A percentile compares a stretch with the other conserved stretches of the same genome.
These are phyloP conservation scores for Coemansia biformis DNA, from an alignment of 192 early-diverging fungal species.

Conservation along the genomic window DNA sequence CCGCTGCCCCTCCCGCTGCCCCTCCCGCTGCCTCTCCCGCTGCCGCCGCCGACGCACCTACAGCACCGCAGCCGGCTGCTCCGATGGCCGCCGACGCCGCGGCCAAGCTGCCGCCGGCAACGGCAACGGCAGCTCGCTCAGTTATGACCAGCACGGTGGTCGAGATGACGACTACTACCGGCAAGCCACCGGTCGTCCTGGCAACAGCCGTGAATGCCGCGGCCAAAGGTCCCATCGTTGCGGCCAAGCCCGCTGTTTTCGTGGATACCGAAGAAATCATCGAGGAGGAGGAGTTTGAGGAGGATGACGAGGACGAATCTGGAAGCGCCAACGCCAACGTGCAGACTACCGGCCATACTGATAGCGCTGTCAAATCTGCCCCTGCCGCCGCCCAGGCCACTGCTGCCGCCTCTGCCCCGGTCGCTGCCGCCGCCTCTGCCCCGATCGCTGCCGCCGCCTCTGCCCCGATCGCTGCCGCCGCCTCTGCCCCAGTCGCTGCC, in stretches of 20 bases:
- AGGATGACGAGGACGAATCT: background rate
- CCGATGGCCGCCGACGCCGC: too few species aligned
- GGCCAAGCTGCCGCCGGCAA: background rate
- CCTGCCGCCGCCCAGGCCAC: too few species aligned
- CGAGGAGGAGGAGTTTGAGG: conserved; percentile 28
- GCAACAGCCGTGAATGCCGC: background rate
- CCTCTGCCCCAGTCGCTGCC: too few species aligned
- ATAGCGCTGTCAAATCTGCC: too few species aligned
- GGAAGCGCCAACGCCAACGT: background rate
- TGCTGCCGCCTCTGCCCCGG: too few species aligned
- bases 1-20: too few species aligned
- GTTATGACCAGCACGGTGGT: conserved; percentile 27
- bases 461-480: background rate
- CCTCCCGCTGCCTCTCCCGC: too few species aligned
- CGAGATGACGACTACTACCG: conserved; percentile 12
- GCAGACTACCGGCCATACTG: background rate
- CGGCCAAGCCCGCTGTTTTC: background rate
- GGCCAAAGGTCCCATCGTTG: too few species aligned
- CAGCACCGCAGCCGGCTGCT: too few species aligned
- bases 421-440: background rate
- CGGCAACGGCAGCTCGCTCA: background rate
- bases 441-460: background rate
- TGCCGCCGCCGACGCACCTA: too few species aligned
- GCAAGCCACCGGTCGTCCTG: background rate
- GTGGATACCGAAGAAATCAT: conserved; percentile 5